phyloP scores from a whole-genome alignment of 768 basidiomycete genomes.

The Phanerochaete sordida region DNA sequence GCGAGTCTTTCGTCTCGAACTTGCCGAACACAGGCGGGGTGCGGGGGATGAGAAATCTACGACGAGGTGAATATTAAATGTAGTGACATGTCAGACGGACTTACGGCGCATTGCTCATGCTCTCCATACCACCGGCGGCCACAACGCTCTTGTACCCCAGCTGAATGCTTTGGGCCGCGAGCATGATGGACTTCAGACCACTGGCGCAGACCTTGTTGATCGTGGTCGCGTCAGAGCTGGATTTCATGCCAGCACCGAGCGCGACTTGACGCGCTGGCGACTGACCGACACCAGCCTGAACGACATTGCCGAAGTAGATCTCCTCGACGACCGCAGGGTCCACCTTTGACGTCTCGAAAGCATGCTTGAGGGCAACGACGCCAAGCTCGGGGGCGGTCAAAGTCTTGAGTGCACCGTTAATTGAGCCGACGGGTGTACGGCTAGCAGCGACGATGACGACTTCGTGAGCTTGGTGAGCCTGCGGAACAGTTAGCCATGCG shows the following conservation, averaged over 20 bases:
- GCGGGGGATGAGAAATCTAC: constrained; percentile 78
- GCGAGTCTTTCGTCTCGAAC: constrained; percentile 80
- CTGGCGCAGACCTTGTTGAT: constrained; percentile 99
- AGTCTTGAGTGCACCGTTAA: constrained; percentile 86
- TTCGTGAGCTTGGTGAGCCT: constrained; percentile 48
- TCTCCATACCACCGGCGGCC: constrained; percentile 97
- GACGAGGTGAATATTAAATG: not conserved
- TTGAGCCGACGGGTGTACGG: constrained; percentile 90
- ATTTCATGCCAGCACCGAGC: constrained; percentile 80
- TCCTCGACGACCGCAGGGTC: constrained; percentile 87
- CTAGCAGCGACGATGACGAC: constrained; percentile 92
- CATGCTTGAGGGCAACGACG: constrained; percentile 83
- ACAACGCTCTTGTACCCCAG: constrained; percentile 83
- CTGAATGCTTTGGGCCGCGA: constrained; percentile 88
- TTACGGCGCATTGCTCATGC: constrained; percentile 98
- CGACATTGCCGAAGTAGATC: constrained; percentile 95
- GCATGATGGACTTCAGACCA: constrained; percentile 92
- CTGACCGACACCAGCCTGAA: constrained; percentile 97
- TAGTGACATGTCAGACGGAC: constrained; percentile 32
- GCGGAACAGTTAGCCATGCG: not conserved
- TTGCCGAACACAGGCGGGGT: constrained; percentile 85
- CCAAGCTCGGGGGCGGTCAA: constrained; percentile 93
- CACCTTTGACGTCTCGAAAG: constrained; percentile 75
- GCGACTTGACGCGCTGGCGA: constrained; percentile 97
- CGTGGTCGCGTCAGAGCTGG: constrained; percentile 92